These are phyloP conservation scores for Salmacisia buchloeana DNA, from an alignment of 1,284 basidiomycete species.

Conservation along the genomic window DNA sequence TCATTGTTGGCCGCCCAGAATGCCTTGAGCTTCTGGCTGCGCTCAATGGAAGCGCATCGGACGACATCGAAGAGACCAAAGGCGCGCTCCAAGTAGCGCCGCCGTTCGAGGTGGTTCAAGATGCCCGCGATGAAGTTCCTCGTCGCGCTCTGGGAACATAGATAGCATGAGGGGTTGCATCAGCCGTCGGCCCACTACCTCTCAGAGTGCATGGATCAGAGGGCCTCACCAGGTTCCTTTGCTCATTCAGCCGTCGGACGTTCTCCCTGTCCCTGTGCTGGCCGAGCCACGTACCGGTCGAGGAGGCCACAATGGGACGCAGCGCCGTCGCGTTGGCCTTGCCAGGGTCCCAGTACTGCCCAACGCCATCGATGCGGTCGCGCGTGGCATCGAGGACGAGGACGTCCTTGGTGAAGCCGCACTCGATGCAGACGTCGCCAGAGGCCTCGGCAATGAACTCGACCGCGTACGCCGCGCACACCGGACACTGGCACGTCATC, in stretches of 20 bases:
- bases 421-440: constrained; percentile 5
- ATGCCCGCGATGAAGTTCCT: not conserved
- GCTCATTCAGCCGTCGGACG: too few relatives aligned
- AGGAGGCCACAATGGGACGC: too few relatives aligned
- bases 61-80: constrained; percentile 8
- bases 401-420: constrained; percentile 1
- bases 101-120: not conserved
- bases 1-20: not conserved
- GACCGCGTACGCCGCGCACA: not conserved
- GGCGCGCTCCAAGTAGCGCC: not conserved
- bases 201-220: too few relatives aligned
- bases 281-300: too few relatives aligned
- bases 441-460: constrained; percentile 4
- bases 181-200: too few relatives aligned
- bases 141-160: not conserved
- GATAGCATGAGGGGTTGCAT: too few relatives aligned
- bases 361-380: not conserved
- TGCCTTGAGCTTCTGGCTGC: not conserved
- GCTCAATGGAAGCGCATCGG: not conserved
- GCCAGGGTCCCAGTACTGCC: too few relatives aligned
- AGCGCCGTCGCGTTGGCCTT: too few relatives aligned
- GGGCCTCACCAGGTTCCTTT: too few relatives aligned
- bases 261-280: too few relatives aligned
- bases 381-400: not conserved
- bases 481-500: too few relatives aligned